Evolutionary conservation across 2,329 filamentous ascomycete species (phyloP).

Genomic region (Lasiodiplodia theobromae): DNA sequence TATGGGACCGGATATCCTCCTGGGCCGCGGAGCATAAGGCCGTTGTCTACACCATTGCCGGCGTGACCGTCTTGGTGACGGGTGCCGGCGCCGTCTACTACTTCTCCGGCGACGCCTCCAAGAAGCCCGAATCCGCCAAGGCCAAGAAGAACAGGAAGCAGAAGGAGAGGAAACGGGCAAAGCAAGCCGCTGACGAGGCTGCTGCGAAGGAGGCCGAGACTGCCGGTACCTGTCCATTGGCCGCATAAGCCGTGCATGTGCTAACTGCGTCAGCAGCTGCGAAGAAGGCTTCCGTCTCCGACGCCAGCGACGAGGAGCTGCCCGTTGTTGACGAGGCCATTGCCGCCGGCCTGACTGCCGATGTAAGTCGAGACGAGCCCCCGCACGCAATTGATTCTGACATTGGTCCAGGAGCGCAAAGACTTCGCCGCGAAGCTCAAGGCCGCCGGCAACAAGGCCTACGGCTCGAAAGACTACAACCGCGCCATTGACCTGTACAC

Average conservation of each 20-base stretch:
- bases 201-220: constrained; percentile 51
- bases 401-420: constrained; percentile 73
- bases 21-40: constrained; percentile 98
- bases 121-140: constrained; percentile 42
- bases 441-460: constrained; percentile 94
- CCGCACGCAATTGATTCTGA: constrained; percentile 33
- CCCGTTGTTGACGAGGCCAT: constrained; percentile 57
- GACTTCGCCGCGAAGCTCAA: constrained; percentile 91
- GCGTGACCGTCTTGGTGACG: constrained; percentile 89
- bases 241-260: background rate
- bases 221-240: constrained; percentile 31
- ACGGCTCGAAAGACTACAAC: constrained; percentile 92
- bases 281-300: constrained; percentile 46
- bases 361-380: constrained; percentile 38
- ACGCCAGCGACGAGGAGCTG: constrained; percentile 53
- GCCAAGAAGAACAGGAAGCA: constrained; percentile 78
- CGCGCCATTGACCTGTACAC: constrained; percentile 94
- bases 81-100: constrained; percentile 95
- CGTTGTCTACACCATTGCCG: constrained; percentile 93
- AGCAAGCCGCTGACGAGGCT: constrained; percentile 68
- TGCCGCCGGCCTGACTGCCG: constrained; percentile 53
- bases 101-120: constrained; percentile 65
- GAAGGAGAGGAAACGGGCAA: constrained; percentile 88
- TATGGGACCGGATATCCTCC: constrained; percentile 88
- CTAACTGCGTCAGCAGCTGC: constrained; percentile 37